These are phyloP conservation scores for Lentinus brumalis DNA, from an alignment of 768 basidiomycete species.

Conservation along the genomic window DNA sequence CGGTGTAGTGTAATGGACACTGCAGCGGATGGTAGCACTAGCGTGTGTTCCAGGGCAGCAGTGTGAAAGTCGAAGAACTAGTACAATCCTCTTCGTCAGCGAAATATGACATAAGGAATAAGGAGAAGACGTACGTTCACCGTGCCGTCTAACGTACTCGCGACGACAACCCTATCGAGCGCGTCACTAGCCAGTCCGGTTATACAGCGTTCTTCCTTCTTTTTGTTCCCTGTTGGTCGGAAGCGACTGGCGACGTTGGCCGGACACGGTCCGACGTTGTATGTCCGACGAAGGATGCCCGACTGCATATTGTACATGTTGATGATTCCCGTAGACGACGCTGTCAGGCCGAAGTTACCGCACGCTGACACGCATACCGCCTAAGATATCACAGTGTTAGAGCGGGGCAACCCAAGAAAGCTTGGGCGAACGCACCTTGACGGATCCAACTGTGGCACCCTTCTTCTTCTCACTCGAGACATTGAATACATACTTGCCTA, in stretches of 20 bases:
- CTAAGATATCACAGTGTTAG: conserved; percentile 36
- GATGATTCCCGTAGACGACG: conserved; percentile 79
- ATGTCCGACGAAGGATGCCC: conserved; percentile 80
- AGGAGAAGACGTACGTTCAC: conserved; percentile 64
- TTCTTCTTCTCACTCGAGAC: conserved; percentile 54
- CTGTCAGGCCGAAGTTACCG: conserved; percentile 91
- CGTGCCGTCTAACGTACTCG: conserved; percentile 85
- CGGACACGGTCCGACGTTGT: conserved; percentile 66
- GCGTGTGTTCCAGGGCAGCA: conserved; percentile 66
- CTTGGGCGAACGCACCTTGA: conserved; percentile 55
- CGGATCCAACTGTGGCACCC: conserved; percentile 54
- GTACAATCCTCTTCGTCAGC: not conserved
- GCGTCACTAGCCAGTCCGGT: conserved; percentile 87
- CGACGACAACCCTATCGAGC: conserved; percentile 79
- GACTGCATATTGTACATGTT: conserved; percentile 98
- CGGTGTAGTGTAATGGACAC: conserved; percentile 77
- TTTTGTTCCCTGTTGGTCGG: conserved; percentile 41
- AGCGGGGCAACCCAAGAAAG: not conserved
- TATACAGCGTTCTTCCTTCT: conserved; percentile 55
- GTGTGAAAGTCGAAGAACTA: conserved; percentile 98
- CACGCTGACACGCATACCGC: conserved; percentile 90
- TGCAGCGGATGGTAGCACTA: conserved; percentile 68
- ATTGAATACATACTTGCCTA: conserved; percentile 75
- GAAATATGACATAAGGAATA: not conserved
- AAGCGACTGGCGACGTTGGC: conserved; percentile 45